Evolutionary conservation across 2,329 filamentous ascomycete species (phyloP), one percentile per base, ranked within the genome.

Genomic region (Claviceps maximensis): DNA sequence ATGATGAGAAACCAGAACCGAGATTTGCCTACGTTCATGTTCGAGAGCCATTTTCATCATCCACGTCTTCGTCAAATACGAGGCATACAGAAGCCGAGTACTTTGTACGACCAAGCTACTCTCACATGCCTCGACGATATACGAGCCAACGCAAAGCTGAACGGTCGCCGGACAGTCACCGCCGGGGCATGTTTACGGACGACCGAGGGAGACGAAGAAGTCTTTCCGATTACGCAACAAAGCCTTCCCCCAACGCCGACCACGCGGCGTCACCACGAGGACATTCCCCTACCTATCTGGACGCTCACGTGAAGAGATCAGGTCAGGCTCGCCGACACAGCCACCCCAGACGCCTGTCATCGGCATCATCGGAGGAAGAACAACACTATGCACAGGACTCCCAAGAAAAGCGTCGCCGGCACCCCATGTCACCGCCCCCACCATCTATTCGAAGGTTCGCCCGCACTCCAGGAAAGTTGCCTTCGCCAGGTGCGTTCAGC

Each of bases 191-290:
- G 31, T 66, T 70, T 7, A 62, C 69, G 9, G 73, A 74, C 17
- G 69, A 70, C 17, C 62, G 68, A n/a, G 63, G 61, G 13, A 69
- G 73, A 41, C 69, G 75, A 41, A 69, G 72, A 53, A 79, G 76
- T 63, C 74, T 76, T 60, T 77, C 76, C 3, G 77, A 79, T 53
- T 71, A 73, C 50, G 71, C 71, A 2, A 67, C 72, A 2, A 67
- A 69, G 1, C 67, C 68, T 2, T 65, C 65, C 2, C 59, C 66
- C 19, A 61, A 69, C 15, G 61, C 64, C 3, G 50, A 64, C 13
- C 54, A 58, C 23, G 25, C 57, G 17, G 17, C 58, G n/a, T 53
- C 60, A 23, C 56, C 58, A 8, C 63, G 63, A 49, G 49, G 59
- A 38, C 62, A 63, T 51, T 63, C 63, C 49, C 54, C 59, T 38